These are phyloP conservation scores for Immersiella caudata DNA, from an alignment of 495 filamentous ascomycete species.

Conservation along the genomic window DNA sequence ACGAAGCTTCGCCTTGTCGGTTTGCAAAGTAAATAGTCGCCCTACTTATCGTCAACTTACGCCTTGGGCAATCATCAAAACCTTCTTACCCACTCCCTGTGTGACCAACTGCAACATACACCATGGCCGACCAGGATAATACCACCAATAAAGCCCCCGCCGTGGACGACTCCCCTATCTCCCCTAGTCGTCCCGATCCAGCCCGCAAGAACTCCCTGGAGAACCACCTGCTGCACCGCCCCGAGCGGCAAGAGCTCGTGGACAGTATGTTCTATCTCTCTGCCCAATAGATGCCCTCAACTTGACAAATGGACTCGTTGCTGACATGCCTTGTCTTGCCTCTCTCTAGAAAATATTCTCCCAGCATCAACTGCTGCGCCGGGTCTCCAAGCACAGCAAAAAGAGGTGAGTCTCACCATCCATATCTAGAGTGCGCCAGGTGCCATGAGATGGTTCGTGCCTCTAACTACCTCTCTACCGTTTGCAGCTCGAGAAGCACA, in stretches of 20 bases:
- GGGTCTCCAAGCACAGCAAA: constrained; percentile 72
- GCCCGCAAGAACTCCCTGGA: constrained; percentile 87
- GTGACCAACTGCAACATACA: constrained; percentile 19
- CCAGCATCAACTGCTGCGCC: constrained; percentile 75
- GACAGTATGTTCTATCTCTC: constrained; percentile 61
- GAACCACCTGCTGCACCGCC: constrained; percentile 78
- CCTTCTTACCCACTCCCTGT: background rate
- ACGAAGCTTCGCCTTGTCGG: background rate
- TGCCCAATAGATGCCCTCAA: background rate
- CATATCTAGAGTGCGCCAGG: no score
- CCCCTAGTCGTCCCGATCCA: constrained; percentile 54
- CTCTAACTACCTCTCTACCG: constrained; percentile 6
- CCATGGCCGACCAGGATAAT: constrained; percentile 46
- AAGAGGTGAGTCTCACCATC: constrained; percentile 52
- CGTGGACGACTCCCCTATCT: constrained; percentile 62
- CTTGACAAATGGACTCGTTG: background rate
- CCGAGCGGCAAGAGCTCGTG: constrained; percentile 80
- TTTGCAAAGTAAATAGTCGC: background rate
- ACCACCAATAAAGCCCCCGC: constrained; percentile 17
- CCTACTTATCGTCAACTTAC: background rate
- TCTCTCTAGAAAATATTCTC: constrained; percentile 71
- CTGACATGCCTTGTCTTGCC: constrained; percentile 21
- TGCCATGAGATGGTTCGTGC: background rate
- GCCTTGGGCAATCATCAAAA: background rate
- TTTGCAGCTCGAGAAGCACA: constrained; percentile 69